phyloP scores from a whole-genome alignment of 1,284 basidiomycete genomes.

The Rhodotorula glutinis region DNA sequence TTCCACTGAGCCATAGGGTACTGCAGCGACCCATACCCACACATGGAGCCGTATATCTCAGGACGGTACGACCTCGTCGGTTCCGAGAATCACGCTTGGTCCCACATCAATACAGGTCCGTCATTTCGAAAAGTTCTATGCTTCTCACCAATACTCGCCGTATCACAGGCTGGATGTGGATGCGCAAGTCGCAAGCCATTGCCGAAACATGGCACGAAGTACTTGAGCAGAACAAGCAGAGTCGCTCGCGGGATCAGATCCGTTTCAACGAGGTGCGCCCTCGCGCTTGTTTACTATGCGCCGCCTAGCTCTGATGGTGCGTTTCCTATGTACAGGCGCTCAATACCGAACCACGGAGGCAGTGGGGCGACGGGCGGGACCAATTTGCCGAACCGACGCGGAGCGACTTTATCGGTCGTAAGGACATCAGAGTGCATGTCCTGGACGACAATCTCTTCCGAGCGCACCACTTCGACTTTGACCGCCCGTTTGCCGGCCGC shows the following conservation, averaged over 20 bases:
- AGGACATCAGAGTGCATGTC: slow-evolving; percentile 27
- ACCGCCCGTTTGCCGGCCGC: slow-evolving; percentile 2
- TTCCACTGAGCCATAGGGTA: not conserved
- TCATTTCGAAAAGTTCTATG: too few relatives aligned
- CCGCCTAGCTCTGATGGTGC: too few relatives aligned
- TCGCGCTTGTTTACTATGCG: not conserved
- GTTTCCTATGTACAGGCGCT: slow-evolving; percentile 27
- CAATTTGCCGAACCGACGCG: slow-evolving; percentile 7
- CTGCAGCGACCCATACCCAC: slow-evolving; percentile 32
- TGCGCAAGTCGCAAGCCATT: slow-evolving; percentile 6
- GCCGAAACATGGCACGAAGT: slow-evolving; percentile 31
- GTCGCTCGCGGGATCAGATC: slow-evolving; percentile 26
- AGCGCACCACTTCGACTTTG: slow-evolving; percentile 27
- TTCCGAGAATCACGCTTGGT: slow-evolving; percentile 28
- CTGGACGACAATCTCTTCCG: slow-evolving; percentile 18
- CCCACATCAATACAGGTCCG: slow-evolving; percentile 33
- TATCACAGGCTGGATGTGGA: slow-evolving; percentile 32
- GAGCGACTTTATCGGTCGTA: slow-evolving; percentile 13
- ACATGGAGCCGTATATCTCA: slow-evolving; percentile 25
- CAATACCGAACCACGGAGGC: slow-evolving; percentile 14
- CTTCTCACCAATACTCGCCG: not conserved
- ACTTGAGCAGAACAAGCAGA: slow-evolving; percentile 18
- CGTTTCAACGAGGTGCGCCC: slow-evolving; percentile 28
- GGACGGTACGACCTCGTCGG: slow-evolving; percentile 21
- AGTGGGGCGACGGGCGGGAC: slow-evolving; percentile 2